phyloP scores from a whole-genome alignment of 257 asterid species.

The Verbena officinalis region DNA sequence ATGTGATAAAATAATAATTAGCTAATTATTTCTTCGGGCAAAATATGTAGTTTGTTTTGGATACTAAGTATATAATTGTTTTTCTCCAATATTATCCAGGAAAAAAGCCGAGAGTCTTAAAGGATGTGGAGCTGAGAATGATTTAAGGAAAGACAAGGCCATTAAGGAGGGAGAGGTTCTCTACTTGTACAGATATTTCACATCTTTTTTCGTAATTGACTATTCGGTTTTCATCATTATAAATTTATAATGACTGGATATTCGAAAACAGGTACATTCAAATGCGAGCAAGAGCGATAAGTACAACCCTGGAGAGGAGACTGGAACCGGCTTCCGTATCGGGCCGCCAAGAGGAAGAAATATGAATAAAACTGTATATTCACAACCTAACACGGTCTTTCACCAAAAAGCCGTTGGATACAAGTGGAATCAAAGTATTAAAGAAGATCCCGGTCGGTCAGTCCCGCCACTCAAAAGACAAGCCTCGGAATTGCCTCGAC shows the following conservation, averaged over 20 bases:
- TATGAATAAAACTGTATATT: slow-evolving; percentile 35
- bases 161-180: slow-evolving; percentile 43
- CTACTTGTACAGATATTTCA: background rate
- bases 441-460: slow-evolving; percentile 44
- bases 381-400: slow-evolving; percentile 65
- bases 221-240: background rate
- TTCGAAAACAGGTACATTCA: slow-evolving; percentile 40
- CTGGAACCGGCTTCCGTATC: slow-evolving; percentile 62
- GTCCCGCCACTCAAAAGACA: slow-evolving; percentile 37
- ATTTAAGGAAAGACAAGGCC: slow-evolving; percentile 28
- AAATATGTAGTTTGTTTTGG: too few relatives aligned
- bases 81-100: slow-evolving; percentile 18
- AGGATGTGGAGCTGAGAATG: slow-evolving; percentile 39
- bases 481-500: slow-evolving; percentile 39
- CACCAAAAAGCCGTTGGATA: slow-evolving; percentile 63
- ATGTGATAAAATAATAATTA: too few relatives aligned
- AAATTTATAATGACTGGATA: slow-evolving; percentile 15
- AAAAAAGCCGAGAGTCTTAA: slow-evolving; percentile 44
- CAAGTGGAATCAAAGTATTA: slow-evolving; percentile 42
- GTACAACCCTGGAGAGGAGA: slow-evolving; percentile 50
- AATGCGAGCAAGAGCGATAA: slow-evolving; percentile 49
- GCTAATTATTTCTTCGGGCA: too few relatives aligned
- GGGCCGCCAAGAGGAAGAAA: slow-evolving; percentile 63
- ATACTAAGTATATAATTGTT: too few relatives aligned
- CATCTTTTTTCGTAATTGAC: background rate